These are phyloP conservation scores for Gossypium davidsonii DNA, from an alignment of 441 rosid species.

Conservation along the genomic window DNA sequence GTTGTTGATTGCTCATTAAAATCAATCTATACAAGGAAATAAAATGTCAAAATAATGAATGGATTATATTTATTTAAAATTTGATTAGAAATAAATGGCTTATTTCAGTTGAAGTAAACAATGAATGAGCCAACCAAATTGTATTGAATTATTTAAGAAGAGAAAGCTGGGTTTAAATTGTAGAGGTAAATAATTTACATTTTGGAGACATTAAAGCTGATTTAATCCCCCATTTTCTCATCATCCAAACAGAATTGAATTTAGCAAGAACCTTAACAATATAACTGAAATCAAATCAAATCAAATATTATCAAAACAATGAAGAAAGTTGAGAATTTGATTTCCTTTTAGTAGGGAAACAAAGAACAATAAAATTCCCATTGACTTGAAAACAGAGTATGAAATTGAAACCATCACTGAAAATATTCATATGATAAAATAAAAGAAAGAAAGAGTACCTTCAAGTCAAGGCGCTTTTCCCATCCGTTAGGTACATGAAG, in stretches of 20 bases:
- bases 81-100: background rate
- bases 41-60: background rate
- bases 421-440: background rate
- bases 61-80: background rate
- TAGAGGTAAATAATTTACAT: background rate
- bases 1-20: conserved; percentile 8
- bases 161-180: background rate
- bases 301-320: background rate
- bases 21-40: background rate
- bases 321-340: background rate
- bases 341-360: background rate
- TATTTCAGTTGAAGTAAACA: background rate
- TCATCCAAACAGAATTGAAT: conserved; percentile 17
- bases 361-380: background rate
- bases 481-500: conserved; percentile 74
- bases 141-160: background rate
- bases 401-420: background rate
- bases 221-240: conserved; percentile 20
- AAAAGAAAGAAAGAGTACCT: conserved; percentile 30
- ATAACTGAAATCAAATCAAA: background rate
- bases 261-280: background rate
- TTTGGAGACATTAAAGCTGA: background rate
- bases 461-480: conserved; percentile 85
- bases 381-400: background rate
- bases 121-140: background rate